Conservation (phyloP, 495 filamentous ascomycete species). For the Xylaria bambusicola region DNA sequence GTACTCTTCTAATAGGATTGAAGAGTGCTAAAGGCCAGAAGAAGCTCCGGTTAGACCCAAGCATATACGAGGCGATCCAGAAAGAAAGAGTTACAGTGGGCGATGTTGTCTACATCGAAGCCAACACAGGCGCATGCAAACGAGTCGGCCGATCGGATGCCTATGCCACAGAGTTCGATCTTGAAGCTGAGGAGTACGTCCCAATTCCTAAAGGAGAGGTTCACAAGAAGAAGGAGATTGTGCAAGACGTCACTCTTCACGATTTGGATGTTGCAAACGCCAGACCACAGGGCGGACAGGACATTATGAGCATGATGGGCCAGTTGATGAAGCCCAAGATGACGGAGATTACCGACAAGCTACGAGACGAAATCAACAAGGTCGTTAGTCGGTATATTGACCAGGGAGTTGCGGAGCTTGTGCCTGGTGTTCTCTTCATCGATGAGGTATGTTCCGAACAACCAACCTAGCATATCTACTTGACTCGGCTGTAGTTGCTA, state of each 20-base stretch:
- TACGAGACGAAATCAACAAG: constrained; percentile 95
- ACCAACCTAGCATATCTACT: neutral
- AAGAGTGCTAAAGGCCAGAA: constrained; percentile 94
- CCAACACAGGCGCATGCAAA: constrained; percentile 96
- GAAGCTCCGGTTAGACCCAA: constrained; percentile 93
- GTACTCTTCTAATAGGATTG: constrained; percentile 82
- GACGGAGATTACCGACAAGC: constrained; percentile 97
- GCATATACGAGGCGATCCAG: constrained; percentile 98
- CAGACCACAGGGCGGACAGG: constrained; percentile 91
- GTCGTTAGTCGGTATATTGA: constrained; percentile 98
- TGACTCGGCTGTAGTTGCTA: neutral
- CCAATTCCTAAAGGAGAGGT: constrained; percentile 98
- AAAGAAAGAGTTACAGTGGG: constrained; percentile 95
- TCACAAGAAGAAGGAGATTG: constrained; percentile 99
- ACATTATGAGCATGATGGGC: constrained; percentile 99
- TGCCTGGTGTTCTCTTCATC: constrained; percentile 96
- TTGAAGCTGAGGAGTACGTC: constrained; percentile 98
- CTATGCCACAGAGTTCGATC: constrained; percentile 96
- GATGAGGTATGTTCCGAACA: constrained; percentile 71
- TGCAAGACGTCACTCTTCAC: constrained; percentile 97
- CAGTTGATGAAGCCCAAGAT: constrained; percentile 99
- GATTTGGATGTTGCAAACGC: constrained; percentile 97
- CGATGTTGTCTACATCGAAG: constrained; percentile 98
- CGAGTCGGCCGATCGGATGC: constrained; percentile 92
- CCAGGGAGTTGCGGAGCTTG: constrained; percentile 95